Conservation (phyloP, 768 basidiomycete species). For the Sporobolomyces phaffii region DNA sequence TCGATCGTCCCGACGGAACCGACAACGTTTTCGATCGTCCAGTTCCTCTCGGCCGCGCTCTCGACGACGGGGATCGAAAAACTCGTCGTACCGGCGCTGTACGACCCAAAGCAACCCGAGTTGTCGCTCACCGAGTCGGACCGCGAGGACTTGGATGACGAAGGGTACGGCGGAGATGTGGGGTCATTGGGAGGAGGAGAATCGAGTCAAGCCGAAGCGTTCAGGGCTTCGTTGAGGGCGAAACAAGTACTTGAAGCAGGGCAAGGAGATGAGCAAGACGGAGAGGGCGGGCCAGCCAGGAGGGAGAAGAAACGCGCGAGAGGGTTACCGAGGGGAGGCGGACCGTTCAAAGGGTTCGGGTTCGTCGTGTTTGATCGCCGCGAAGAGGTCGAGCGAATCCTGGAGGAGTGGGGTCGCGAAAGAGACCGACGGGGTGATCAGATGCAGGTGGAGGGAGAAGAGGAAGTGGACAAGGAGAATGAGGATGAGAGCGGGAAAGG, state of each 20-base stretch:
- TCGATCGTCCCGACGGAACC: neutral
- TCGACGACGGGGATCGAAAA: slow-evolving; percentile 19
- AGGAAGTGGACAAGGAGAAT: slow-evolving; percentile 5
- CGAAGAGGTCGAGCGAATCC: slow-evolving; percentile 17
- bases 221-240: neutral
- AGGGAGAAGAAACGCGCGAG: neutral
- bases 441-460: neutral
- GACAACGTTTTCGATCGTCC: neutral
- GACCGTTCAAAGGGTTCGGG: slow-evolving; percentile 40
- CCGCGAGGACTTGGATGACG: neutral
- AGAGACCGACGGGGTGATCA: too few species aligned
- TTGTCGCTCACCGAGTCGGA: neutral
- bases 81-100: slow-evolving; percentile 33
- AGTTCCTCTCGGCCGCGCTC: slow-evolving; percentile 21
- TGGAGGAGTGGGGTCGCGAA: slow-evolving; percentile 27
- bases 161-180: neutral
- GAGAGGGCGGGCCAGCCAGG: neutral
- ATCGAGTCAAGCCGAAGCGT: neutral
- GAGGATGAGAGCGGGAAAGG: neutral
- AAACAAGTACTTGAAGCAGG: neutral
- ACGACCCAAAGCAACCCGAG: slow-evolving; percentile 11
- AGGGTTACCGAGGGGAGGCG: slow-evolving; percentile 36
- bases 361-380: slow-evolving; percentile 20
- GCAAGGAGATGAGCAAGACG: neutral
- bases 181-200: neutral